A percentile compares a stretch with the other conserved stretches of the same genome.
Evolutionary conservation across 495 filamentous ascomycete species (phyloP).

Genomic region (Penicillium pulvis): DNA sequence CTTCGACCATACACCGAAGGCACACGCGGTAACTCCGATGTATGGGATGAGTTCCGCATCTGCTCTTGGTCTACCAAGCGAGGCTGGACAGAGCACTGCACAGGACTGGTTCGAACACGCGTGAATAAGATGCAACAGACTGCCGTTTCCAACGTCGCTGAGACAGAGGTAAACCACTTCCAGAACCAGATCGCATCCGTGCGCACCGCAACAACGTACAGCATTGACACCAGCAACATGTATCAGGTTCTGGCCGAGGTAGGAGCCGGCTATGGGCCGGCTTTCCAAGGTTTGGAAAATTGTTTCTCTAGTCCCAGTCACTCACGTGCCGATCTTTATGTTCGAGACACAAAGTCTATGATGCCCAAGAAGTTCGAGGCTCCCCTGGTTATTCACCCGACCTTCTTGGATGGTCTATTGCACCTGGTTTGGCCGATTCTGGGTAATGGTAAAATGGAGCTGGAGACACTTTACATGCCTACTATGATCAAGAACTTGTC

Average conservation of each 20-base stretch:
- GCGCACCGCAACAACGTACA: conserved; percentile 16
- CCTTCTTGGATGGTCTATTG: conserved; percentile 31
- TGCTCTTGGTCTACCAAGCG: conserved; percentile 34
- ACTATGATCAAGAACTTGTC: conserved; percentile 37
- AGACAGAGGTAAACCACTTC: conserved; percentile 18
- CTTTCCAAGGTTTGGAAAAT: conserved; percentile 29
- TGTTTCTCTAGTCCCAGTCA: conserved; percentile 21
- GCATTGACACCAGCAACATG: conserved; percentile 23
- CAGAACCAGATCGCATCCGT: conserved; percentile 16
- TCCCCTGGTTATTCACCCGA: conserved; percentile 28
- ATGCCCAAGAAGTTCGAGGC: conserved; percentile 35
- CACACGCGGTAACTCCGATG: conserved; percentile 36
- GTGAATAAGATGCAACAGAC: conserved; percentile 21
- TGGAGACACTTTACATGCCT: conserved; percentile 48
- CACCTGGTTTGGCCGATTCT: conserved; percentile 43
- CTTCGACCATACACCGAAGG: conserved; percentile 43
- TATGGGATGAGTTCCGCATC: conserved; percentile 43
- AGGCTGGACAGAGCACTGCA: conserved; percentile 41
- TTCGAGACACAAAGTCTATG: conserved; percentile 26
- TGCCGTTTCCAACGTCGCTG: conserved; percentile 16
- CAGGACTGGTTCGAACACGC: conserved; percentile 26
- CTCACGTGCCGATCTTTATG: conserved; percentile 24
- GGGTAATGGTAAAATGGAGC: conserved; percentile 40
- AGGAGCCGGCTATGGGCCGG: conserved; percentile 25
- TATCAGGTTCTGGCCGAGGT: conserved; percentile 28